phyloP scores from a whole-genome alignment of 192 early-diverging fungal species.

The Kickxella alabastrina region DNA sequence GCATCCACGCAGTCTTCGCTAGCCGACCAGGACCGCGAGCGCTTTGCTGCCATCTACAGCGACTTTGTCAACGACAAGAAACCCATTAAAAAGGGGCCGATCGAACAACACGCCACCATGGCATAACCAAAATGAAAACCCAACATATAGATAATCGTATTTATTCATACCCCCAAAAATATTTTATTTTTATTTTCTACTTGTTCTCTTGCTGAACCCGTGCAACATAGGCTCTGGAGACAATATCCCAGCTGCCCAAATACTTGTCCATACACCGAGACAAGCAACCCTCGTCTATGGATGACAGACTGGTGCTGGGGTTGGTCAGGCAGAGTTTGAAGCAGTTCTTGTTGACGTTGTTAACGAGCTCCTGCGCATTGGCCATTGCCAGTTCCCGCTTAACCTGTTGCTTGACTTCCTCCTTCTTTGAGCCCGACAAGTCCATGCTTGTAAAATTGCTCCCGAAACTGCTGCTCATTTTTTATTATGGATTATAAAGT shows the following conservation, averaged over 20 bases:
- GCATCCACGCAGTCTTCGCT: constrained; percentile 27
- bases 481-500: neutral
- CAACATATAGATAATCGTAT: neutral
- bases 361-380: constrained; percentile 79
- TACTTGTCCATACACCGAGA: constrained; percentile 84
- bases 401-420: constrained; percentile 75
- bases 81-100: constrained; percentile 13
- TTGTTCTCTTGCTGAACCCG: constrained; percentile 63
- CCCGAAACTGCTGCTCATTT: neutral
- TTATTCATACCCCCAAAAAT: neutral
- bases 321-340: constrained; percentile 75
- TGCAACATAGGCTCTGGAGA: constrained; percentile 70
- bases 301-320: constrained; percentile 66
- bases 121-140: constrained; percentile 12
- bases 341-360: constrained; percentile 88
- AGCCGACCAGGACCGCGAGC: constrained; percentile 13
- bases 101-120: constrained; percentile 47
- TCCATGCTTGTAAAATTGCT: neutral
- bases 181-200: neutral
- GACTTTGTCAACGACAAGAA: constrained; percentile 52
- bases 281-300: constrained; percentile 70
- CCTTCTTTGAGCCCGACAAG: constrained; percentile 48
- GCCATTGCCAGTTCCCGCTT: constrained; percentile 72
- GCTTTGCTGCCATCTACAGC: constrained; percentile 39
- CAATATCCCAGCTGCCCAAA: constrained; percentile 83